Base-by-base conservation (phyloP, 2,329 filamentous ascomycete species). In the Phyllosticta capitalensis region DNA sequence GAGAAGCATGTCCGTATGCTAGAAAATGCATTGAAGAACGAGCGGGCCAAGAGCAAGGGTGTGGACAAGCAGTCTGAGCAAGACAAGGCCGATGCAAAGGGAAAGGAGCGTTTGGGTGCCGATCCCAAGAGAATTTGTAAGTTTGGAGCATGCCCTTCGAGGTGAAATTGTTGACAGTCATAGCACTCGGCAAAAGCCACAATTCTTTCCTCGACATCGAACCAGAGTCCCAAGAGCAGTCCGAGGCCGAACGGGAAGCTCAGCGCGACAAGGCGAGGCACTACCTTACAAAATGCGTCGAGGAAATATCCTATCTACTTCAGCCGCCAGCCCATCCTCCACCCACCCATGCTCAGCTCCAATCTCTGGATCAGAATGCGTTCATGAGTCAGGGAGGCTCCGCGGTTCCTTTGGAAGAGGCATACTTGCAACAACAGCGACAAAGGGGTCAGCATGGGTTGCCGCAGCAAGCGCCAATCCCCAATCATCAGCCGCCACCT, bases 1-100 rank as follows among this genome's bases (percentile, higher is more conserved):
- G 91, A 90, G 72, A 91, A 91, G 77, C 95, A 96, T 70, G 88
- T 97, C 61, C 81, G 85, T 58, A 90, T 97, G 75, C 81, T 97
- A 63, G 92, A 97, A 76, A 84, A 86, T 67, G 94, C 92, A 63
- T 79, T 96, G 68, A 91, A 88, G 74, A 88, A 90, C 63, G 90
- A 96, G 76, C 82, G 89, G 21, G 81, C 83, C 57, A 87, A 91
- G 75, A 79, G 83, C 62, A 88, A 78, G 69, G 79, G 76, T 48
- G 78, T 79, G 58, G 75, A 86, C 64, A 75, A 81, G 19, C 77
- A 80, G 22, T 77, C 72, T 55, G 74, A 61, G 69, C 79, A 75
- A 22, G 67, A 71, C 52, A 60, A 58, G 53, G 67, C 67, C 54
- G 70, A 74, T 50, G 55, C 57, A 54, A 72, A 72, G 54, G 59